A percentile compares a stretch with the other conserved stretches of the same genome.
phyloP scores from a whole-genome alignment of 306 rosid genomes.

The Oxytropis ochrocephala region DNA sequence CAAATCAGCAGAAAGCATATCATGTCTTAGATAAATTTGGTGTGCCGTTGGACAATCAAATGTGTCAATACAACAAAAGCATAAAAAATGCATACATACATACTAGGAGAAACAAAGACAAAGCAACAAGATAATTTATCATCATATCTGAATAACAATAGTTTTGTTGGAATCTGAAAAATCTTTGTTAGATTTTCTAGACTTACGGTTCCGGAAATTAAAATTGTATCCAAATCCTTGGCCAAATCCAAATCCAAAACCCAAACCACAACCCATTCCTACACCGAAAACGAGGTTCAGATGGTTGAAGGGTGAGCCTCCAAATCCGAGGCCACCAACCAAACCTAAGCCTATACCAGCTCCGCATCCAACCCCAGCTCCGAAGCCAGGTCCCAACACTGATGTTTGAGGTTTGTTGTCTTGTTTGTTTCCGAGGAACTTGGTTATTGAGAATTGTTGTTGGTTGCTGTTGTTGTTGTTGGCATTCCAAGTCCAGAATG shows the following conservation, averaged over 20 bases:
- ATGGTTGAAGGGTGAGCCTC: slow-evolving; percentile 34
- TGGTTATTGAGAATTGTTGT: slow-evolving; percentile 19
- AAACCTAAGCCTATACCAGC: slow-evolving; percentile 40
- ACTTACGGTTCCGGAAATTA: slow-evolving; percentile 20
- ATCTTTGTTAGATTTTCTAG: slow-evolving; percentile 15
- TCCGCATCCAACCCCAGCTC: slow-evolving; percentile 45
- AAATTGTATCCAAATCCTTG: slow-evolving; percentile 41
- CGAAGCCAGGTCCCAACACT: slow-evolving; percentile 38
- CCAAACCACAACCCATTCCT: slow-evolving; percentile 45
- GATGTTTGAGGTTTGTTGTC: background rate
- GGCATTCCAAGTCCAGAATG: slow-evolving; percentile 34
- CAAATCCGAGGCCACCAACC: slow-evolving; percentile 35
- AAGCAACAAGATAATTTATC: background rate
- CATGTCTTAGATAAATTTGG: background rate
- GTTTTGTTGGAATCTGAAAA: slow-evolving; percentile 29
- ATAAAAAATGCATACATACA: background rate
- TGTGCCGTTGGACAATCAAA: background rate
- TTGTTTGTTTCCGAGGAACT: slow-evolving; percentile 22
- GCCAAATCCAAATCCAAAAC: slow-evolving; percentile 38
- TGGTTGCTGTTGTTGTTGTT: background rate
- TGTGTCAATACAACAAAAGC: slow-evolving; percentile 2
- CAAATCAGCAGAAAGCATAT: too few species aligned
- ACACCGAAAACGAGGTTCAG: slow-evolving; percentile 27
- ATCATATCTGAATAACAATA: slow-evolving; percentile 30
- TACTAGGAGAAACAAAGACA: background rate